Conservation (phyloP, 306 rosid species). For the Crotalaria pallida region DNA sequence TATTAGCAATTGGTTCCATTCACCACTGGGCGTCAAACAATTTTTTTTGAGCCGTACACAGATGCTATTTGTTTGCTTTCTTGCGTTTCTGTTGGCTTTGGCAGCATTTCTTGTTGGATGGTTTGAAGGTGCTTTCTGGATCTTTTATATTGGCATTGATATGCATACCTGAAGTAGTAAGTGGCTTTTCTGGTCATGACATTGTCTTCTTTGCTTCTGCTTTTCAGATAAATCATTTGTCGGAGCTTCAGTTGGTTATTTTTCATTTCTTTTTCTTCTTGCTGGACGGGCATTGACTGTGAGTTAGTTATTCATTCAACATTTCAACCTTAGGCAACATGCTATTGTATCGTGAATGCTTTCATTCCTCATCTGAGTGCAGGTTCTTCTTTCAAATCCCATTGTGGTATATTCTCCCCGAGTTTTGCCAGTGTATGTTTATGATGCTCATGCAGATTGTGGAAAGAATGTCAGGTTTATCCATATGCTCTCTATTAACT, state of each 20-base stretch:
- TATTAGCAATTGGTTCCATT: constrained; percentile 85
- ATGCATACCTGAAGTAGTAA: neutral
- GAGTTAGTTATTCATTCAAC: constrained; percentile 38
- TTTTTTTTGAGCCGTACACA: constrained; percentile 92
- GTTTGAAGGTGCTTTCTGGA: constrained; percentile 69
- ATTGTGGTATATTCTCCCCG: constrained; percentile 97
- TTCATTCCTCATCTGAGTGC: neutral
- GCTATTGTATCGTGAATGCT: constrained; percentile 4
- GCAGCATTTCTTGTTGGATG: constrained; percentile 97
- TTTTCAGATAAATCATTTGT: constrained; percentile 76
- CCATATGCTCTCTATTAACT: constrained; percentile 10
- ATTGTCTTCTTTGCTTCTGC: neutral
- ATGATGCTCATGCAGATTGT: constrained; percentile 98
- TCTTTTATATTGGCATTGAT: constrained; percentile 2
- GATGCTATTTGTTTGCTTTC: constrained; percentile 85
- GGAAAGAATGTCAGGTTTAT: constrained; percentile 99
- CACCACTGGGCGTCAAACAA: constrained; percentile 99
- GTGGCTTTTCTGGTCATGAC: constrained; percentile 9
- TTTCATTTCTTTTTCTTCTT: constrained; percentile 90
- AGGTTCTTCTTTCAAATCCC: constrained; percentile 98
- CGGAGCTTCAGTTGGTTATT: constrained; percentile 99
- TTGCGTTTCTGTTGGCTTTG: constrained; percentile 93
- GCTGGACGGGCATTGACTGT: constrained; percentile 98
- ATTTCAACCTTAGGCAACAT: constrained; percentile 7
- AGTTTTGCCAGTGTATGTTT: constrained; percentile 96